Conservation (phyloP, 345 rosid species). For the thale cress (Arabidopsis thaliana) region TAIR10.1 NC_003076.8:24256501-24257000, state of each 20-base stretch:
- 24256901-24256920: background rate
- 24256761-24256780: background rate
- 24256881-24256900: constrained; percentile 1
- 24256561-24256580: background rate
- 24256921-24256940: constrained; percentile 13
- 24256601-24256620: background rate
- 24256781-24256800: background rate
- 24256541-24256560: background rate
- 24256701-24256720: constrained; percentile 9
- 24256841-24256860: background rate
- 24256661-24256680: background rate
- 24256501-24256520: background rate
- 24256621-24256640: background rate
- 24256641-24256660: background rate
- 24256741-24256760: background rate
- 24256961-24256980: background rate
- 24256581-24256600: background rate
- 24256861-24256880: background rate
- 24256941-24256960: constrained; percentile 16
- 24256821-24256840: constrained; percentile 18
- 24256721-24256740: background rate
- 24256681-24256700: background rate
- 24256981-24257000: background rate
- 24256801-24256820: constrained; percentile 8
- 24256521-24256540: background rate